Conservation (phyloP, 768 basidiomycete species). For the Phaffia tasmanica region DNA sequence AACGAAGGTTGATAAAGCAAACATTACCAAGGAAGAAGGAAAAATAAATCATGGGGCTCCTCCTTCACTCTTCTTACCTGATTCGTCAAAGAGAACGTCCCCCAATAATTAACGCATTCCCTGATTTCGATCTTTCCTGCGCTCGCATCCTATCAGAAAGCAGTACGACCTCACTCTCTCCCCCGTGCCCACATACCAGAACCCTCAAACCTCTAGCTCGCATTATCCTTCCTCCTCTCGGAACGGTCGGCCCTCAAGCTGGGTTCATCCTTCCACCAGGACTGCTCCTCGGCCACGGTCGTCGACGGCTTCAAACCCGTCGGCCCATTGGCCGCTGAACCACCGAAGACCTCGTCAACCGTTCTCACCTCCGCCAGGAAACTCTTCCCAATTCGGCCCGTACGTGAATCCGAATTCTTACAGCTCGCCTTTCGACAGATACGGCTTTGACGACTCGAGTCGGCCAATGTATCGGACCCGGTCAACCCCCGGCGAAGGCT, state of each 20-base stretch:
- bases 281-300: slow-evolving; percentile 14
- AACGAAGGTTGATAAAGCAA: no score
- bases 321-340: slow-evolving; percentile 1
- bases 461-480: no score
- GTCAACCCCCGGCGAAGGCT: no score
- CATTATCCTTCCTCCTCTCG: slow-evolving; percentile 4
- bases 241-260: slow-evolving; percentile 20
- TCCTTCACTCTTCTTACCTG: no score
- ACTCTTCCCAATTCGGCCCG: background rate
- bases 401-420: background rate
- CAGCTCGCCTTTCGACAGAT: slow-evolving; percentile 3
- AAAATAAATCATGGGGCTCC: no score
- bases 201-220: background rate
- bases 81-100: no score
- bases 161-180: slow-evolving; percentile 17
- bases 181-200: background rate
- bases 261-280: slow-evolving; percentile 22
- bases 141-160: slow-evolving; percentile 1
- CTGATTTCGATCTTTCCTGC: no score
- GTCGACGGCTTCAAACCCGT: background rate
- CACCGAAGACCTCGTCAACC: background rate
- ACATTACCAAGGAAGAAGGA: no score
- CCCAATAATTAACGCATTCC: no score
- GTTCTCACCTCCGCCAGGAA: background rate
- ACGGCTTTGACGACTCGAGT: background rate